These are phyloP conservation scores for Pittosporum tobira DNA, from an alignment of 129 eudicot species.

Conservation along the genomic window DNA sequence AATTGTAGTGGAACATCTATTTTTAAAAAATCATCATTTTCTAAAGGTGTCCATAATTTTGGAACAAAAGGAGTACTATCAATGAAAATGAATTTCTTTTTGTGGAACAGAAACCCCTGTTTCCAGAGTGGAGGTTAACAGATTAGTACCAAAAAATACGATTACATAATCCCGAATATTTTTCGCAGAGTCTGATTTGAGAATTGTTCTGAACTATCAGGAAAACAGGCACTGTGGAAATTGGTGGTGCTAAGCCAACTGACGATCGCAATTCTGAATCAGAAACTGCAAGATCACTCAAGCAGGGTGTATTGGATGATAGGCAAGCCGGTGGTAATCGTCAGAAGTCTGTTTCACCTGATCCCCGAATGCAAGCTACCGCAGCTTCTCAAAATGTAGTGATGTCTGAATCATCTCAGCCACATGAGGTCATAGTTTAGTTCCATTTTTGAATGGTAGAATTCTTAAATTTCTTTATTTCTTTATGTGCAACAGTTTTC, in stretches of 20 bases:
- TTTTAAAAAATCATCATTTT: too few relatives aligned
- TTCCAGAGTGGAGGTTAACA: too few relatives aligned
- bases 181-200: neutral
- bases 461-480: neutral
- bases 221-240: constrained; percentile 35
- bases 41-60: too few relatives aligned
- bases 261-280: constrained; percentile 14
- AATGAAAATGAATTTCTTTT: too few relatives aligned
- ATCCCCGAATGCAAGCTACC: constrained; percentile 36
- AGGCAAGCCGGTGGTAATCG: constrained; percentile 16
- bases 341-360: constrained; percentile 26
- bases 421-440: constrained; percentile 45
- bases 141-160: constrained; percentile 3
- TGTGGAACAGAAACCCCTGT: too few relatives aligned
- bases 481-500: neutral
- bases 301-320: constrained; percentile 17
- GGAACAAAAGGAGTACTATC: too few relatives aligned
- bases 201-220: constrained; percentile 21
- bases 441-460: neutral
- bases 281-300: constrained; percentile 14
- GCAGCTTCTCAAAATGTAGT: constrained; percentile 35
- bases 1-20: too few relatives aligned
- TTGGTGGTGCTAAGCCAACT: constrained; percentile 17
- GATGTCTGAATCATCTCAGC: constrained; percentile 29
- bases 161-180: neutral